Percentiles rank a stretch among this genome's conserved stretches.
phyloP scores from a whole-genome alignment of 140 eudicot genomes.

The Cichorium intybus region DNA sequence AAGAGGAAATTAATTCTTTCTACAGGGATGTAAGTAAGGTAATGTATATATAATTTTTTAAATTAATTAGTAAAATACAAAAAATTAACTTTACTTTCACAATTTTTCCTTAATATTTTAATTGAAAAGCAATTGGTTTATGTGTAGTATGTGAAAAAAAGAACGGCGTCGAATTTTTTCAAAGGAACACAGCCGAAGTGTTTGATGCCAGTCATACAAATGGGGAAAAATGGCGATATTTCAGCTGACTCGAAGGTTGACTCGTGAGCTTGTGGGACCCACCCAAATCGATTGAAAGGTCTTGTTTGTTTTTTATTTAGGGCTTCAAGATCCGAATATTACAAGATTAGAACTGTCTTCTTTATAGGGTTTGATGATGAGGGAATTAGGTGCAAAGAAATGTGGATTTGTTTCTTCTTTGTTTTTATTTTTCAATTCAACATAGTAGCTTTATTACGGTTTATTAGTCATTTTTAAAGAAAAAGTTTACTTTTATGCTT shows the following conservation, averaged over 20 bases:
- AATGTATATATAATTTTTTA: background rate
- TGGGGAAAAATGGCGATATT: constrained; percentile 24
- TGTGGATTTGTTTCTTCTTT: constrained; percentile 16
- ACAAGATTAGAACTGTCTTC: background rate
- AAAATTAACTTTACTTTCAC: background rate
- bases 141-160: constrained; percentile 32
- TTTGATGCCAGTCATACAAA: constrained; percentile 25
- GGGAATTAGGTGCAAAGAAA: constrained; percentile 29
- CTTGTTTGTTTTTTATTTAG: constrained; percentile 1
- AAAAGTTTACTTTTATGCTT: constrained; percentile 5
- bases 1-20: constrained; percentile 82
- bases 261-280: constrained; percentile 11
- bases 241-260: constrained; percentile 21
- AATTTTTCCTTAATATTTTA: too few relatives aligned
- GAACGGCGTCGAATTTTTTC: constrained; percentile 25
- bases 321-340: background rate
- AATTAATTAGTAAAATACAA: background rate
- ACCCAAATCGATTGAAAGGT: background rate
- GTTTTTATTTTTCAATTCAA: constrained; percentile 10
- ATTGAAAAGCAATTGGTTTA: background rate
- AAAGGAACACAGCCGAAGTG: constrained; percentile 32
- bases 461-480: constrained; percentile 3
- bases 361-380: constrained; percentile 11
- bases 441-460: constrained; percentile 21
- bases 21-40: constrained; percentile 59